Percentiles rank a stretch among this genome's conserved stretches.
phyloP scores from a whole-genome alignment of 345 rosid genomes.

The Gossypium mustelinum region DNA sequence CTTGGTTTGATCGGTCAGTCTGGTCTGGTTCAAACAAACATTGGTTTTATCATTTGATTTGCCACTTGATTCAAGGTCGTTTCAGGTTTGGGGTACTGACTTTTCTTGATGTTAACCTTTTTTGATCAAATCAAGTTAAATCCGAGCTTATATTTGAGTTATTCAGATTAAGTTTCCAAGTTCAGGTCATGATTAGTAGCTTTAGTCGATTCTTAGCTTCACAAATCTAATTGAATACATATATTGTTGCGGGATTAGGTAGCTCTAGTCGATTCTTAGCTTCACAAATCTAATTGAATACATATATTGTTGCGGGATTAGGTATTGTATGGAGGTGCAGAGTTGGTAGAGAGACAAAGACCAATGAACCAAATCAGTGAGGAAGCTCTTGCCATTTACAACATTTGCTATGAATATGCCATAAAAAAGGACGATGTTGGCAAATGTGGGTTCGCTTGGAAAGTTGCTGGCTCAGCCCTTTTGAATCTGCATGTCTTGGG shows the following conservation, averaged over 20 bases:
- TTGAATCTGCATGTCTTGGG: constrained; percentile 29
- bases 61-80: too few relatives aligned
- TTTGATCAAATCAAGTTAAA: too few relatives aligned
- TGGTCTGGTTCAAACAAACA: too few relatives aligned
- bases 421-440: neutral
- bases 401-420: constrained; percentile 44
- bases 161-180: neutral
- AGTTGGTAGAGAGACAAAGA: constrained; percentile 43
- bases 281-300: neutral
- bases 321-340: constrained; percentile 49
- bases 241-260: constrained; percentile 23
- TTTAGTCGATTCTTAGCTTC: neutral
- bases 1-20: too few relatives aligned
- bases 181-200: neutral
- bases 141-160: too few relatives aligned
- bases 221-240: neutral
- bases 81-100: too few relatives aligned
- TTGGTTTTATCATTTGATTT: too few relatives aligned
- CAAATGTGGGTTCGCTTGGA: constrained; percentile 65
- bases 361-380: constrained; percentile 34
- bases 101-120: too few relatives aligned
- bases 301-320: constrained; percentile 8
- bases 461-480: constrained; percentile 58
- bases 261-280: neutral
- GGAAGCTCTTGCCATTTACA: constrained; percentile 55